Conservation (phyloP, 2,329 filamentous ascomycete species). For the Catunica adiposa region DNA sequence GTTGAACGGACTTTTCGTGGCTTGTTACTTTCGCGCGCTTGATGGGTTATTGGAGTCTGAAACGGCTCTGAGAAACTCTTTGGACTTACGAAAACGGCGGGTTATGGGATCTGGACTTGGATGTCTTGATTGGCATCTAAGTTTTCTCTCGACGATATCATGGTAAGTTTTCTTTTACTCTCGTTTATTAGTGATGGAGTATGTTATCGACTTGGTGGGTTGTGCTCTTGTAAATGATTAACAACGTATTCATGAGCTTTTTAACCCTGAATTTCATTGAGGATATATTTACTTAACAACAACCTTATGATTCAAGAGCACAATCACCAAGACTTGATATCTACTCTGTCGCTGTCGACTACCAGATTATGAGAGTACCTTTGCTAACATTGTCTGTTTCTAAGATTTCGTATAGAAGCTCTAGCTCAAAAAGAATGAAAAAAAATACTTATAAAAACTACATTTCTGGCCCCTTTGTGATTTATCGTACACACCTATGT, state of each 20-base stretch:
- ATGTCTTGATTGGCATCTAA: conserved; percentile 7
- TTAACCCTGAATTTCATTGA: conserved; percentile 49
- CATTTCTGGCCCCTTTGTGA: background rate
- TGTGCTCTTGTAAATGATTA: conserved; percentile 35
- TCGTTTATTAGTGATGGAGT: conserved; percentile 7
- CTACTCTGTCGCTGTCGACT: background rate
- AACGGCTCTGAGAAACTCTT: background rate
- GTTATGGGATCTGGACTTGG: conserved; percentile 8
- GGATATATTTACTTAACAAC: conserved; percentile 36
- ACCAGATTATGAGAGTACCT: background rate
- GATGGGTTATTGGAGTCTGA: conserved; percentile 1
- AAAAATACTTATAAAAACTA: conserved; percentile 19
- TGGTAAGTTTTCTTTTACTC: conserved; percentile 26
- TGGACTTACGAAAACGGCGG: background rate
- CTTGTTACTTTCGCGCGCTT: conserved; percentile 15
- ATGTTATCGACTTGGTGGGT: conserved; percentile 1
- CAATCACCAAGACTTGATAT: background rate
- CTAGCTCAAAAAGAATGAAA: conserved; percentile 14
- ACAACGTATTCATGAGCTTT: conserved; percentile 44
- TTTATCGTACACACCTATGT: background rate
- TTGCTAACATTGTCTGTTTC: conserved; percentile 8
- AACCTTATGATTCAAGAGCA: conserved; percentile 35
- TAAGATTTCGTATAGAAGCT: conserved; percentile 1
- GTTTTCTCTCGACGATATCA: conserved; percentile 15
- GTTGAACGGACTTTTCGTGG: conserved; percentile 67